These are phyloP conservation scores for Daldinia sp. DNA, from an alignment of 2,329 filamentous ascomycete species.

Conservation along the genomic window DNA sequence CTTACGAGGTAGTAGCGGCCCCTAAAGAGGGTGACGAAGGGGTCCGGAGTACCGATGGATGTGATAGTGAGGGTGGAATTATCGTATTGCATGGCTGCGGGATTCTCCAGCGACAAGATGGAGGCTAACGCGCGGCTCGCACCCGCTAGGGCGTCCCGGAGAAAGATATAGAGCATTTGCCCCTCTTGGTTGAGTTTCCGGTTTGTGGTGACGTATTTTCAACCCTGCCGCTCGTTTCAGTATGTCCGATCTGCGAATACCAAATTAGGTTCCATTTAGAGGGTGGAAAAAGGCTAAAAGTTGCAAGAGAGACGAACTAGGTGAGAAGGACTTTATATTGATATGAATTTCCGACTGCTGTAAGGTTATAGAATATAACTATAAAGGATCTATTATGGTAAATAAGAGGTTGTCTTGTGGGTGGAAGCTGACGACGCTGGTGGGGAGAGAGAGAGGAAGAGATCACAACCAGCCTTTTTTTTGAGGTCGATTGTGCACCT, in stretches of 20 bases:
- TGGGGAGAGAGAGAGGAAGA: conserved; percentile 7
- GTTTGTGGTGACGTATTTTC: conserved; percentile 28
- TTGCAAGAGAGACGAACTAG: conserved; percentile 8
- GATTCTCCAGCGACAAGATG: conserved; percentile 37
- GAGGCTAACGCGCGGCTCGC: conserved; percentile 41
- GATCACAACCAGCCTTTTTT: conserved; percentile 12
- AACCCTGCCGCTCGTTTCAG: conserved; percentile 31
- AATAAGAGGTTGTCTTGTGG: not conserved
- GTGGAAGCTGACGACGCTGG: conserved; percentile 25
- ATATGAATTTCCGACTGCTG: not conserved
- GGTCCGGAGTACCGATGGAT: conserved; percentile 50
- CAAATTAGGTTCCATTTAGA: conserved; percentile 32
- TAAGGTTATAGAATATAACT: conserved; percentile 36
- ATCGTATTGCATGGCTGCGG: conserved; percentile 46
- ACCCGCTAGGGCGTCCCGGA: conserved; percentile 38
- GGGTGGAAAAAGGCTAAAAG: conserved; percentile 19
- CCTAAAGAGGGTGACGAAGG: conserved; percentile 46
- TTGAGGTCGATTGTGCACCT: conserved; percentile 15
- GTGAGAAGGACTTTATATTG: not conserved
- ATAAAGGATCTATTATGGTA: not conserved
- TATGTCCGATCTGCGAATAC: conserved; percentile 30
- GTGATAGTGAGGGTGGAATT: conserved; percentile 50
- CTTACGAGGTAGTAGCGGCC: conserved; percentile 49
- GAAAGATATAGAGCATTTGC: conserved; percentile 37
- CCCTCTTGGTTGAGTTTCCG: conserved; percentile 6